Percentiles rank a stretch among this genome's conserved stretches.
Conservation (phyloP, 805 yeast species). For the Candida incommunis region DNA sequence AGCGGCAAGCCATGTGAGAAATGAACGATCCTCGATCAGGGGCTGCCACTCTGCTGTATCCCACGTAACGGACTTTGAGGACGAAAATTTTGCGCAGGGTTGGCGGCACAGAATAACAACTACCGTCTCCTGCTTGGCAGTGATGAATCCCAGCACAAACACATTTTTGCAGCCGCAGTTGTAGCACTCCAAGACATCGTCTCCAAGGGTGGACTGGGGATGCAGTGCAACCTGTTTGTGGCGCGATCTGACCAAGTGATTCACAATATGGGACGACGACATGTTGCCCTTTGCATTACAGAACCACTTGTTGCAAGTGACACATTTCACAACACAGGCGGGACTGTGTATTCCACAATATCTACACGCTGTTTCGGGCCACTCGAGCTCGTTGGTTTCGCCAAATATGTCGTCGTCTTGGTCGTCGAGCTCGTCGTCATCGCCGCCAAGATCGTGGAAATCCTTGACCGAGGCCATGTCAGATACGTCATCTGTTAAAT, state of each 20-base stretch:
- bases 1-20: conserved; percentile 71
- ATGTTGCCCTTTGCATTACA: conserved; percentile 57
- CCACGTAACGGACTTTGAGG: conserved; percentile 68
- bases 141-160: conserved; percentile 71
- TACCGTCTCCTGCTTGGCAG: conserved; percentile 75
- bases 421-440: conserved; percentile 5
- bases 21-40: conserved; percentile 61
- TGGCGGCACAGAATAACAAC: conserved; percentile 77
- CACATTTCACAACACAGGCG: conserved; percentile 59
- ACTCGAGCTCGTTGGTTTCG: conserved; percentile 11
- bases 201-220: conserved; percentile 75
- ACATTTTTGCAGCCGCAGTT: conserved; percentile 75
- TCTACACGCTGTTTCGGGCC: conserved; percentile 19
- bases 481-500: conserved; percentile 8
- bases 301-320: conserved; percentile 72
- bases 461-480: no score
- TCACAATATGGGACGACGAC: conserved; percentile 66
- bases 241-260: conserved; percentile 68
- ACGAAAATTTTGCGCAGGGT: conserved; percentile 42
- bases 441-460: conserved; percentile 11
- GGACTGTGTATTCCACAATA: conserved; percentile 68
- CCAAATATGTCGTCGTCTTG: conserved; percentile 9
- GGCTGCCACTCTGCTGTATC: conserved; percentile 82
- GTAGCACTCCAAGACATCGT: conserved; percentile 75
- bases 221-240: conserved; percentile 67